These are phyloP conservation scores for Cyclotella atomus DNA, from an alignment of 108 stramenopile genomes.

Conservation along the genomic window DNA sequence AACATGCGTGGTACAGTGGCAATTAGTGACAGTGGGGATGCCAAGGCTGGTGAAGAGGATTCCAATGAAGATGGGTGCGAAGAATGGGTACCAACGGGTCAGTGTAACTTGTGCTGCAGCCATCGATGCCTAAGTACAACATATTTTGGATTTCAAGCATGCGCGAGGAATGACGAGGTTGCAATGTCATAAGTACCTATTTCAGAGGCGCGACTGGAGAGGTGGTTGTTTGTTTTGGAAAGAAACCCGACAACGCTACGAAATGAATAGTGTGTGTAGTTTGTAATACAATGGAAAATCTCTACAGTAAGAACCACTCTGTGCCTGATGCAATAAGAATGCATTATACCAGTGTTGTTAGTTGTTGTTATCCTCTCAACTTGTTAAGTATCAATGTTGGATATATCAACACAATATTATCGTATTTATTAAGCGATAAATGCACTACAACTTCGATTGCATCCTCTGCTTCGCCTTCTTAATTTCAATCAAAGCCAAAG, in stretches of 20 bases:
- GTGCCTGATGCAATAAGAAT: too few relatives aligned
- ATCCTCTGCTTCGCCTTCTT: conserved; percentile 46
- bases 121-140: neutral
- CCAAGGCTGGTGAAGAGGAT: neutral
- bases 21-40: neutral
- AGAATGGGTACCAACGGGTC: neutral
- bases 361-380: too few relatives aligned
- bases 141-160: neutral
- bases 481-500: conserved; percentile 77
- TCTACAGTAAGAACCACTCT: neutral
- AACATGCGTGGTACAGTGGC: neutral
- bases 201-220: neutral
- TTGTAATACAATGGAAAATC: neutral
- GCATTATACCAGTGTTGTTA: too few relatives aligned
- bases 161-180: neutral
- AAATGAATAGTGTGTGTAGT: neutral
- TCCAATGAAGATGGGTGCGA: neutral
- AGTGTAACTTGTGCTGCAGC: neutral
- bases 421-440: too few relatives aligned
- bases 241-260: neutral
- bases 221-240: neutral
- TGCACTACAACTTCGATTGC: conserved; percentile 12
- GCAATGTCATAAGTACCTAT: neutral
- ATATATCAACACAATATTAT: too few relatives aligned
- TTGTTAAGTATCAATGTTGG: too few relatives aligned